Evolutionary conservation across 2,329 filamentous ascomycete species (phyloP).

Genomic region (Fusarium euwallaceae): DNA sequence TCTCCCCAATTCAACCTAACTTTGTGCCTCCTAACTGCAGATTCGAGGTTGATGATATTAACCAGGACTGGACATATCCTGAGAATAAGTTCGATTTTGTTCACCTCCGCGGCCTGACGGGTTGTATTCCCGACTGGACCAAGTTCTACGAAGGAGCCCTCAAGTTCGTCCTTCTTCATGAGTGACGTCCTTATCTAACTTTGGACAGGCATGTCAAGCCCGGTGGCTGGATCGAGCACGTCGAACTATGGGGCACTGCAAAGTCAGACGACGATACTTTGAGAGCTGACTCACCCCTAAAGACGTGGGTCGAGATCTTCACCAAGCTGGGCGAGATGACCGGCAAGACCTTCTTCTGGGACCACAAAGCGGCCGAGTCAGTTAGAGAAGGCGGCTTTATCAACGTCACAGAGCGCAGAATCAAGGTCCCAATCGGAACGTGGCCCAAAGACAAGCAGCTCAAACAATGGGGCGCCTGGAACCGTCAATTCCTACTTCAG

Average conservation of each 20-base stretch:
- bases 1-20: constrained; percentile 27
- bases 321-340: constrained; percentile 18
- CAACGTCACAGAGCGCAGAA: constrained; percentile 20
- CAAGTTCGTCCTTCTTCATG: background rate
- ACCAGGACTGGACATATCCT: constrained; percentile 24
- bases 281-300: constrained; percentile 24
- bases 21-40: constrained; percentile 22
- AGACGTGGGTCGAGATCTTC: constrained; percentile 24
- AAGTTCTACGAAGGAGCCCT: constrained; percentile 17
- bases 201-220: constrained; percentile 13
- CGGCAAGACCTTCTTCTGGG: constrained; percentile 31
- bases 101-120: constrained; percentile 27
- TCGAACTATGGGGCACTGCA: constrained; percentile 29
- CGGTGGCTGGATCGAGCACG: constrained; percentile 28
- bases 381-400: constrained; percentile 16
- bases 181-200: rapidly evolving
- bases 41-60: constrained; percentile 33
- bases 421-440: constrained; percentile 24
- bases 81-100: constrained; percentile 29
- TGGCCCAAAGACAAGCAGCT: constrained; percentile 32
- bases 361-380: constrained; percentile 4
- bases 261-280: constrained; percentile 23
- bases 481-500: constrained; percentile 21
- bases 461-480: constrained; percentile 34
- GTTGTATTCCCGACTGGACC: constrained; percentile 24